These are phyloP conservation scores for Fusarium graminum DNA, from an alignment of 2,329 filamentous ascomycete genomes.

Conservation along the genomic window DNA sequence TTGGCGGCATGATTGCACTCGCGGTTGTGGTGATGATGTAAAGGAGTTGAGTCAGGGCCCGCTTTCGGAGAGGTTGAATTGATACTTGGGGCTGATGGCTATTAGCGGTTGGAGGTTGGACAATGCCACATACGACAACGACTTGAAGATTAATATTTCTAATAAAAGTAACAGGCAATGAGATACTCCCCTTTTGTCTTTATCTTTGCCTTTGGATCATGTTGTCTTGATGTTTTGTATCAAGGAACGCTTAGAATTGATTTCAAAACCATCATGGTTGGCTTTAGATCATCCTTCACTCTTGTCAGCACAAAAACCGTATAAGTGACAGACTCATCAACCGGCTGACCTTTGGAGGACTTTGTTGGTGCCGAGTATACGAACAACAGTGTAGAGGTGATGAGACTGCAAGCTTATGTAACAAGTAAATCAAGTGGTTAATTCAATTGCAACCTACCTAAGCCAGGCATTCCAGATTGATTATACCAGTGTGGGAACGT, in stretches of 20 bases:
- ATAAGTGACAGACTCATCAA: too few species aligned
- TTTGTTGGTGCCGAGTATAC: not conserved
- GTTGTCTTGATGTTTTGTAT: too few species aligned
- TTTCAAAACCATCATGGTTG: too few species aligned
- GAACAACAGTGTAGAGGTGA: not conserved
- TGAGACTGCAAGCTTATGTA: not conserved
- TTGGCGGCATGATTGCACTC: slow-evolving; percentile 61
- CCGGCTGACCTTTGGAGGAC: too few species aligned
- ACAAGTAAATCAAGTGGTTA: not conserved
- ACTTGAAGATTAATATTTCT: not conserved
- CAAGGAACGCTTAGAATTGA: too few species aligned
- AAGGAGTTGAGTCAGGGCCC: slow-evolving; percentile 5
- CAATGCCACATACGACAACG: not conserved
- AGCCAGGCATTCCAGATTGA: not conserved
- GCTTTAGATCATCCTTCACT: too few species aligned
- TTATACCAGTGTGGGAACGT: not conserved
- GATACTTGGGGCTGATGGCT: not conserved
- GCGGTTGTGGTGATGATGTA: slow-evolving; percentile 12
- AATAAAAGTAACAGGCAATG: too few species aligned
- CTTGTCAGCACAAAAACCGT: too few species aligned
- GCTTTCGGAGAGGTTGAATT: not conserved
- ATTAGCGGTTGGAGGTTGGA: not conserved
- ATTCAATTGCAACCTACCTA: not conserved
- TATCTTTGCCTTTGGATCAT: too few species aligned
- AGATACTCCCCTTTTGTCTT: too few species aligned